phyloP scores from a whole-genome alignment of 1,139 yeast species.

The Suhomyces chickasaworum region DNA sequence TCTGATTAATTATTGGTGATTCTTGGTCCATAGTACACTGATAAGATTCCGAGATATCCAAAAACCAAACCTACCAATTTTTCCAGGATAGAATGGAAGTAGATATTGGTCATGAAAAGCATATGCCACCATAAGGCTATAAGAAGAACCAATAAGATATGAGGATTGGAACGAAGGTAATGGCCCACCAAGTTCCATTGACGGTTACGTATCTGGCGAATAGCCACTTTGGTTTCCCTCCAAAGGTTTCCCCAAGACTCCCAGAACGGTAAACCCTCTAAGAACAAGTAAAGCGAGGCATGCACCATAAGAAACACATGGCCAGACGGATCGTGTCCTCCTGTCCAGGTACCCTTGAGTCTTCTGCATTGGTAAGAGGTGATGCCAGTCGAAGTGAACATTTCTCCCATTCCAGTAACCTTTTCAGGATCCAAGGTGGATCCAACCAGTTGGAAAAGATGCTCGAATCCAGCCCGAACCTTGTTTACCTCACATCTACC shows the following conservation, averaged over 20 bases:
- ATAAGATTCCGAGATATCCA: slow-evolving; percentile 53
- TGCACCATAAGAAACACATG: slow-evolving; percentile 82
- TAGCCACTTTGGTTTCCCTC: background rate
- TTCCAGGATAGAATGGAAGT: slow-evolving; percentile 81
- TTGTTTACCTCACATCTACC: slow-evolving; percentile 59
- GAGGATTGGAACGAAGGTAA: slow-evolving; percentile 40
- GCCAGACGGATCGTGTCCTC: slow-evolving; percentile 97
- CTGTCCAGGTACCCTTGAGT: slow-evolving; percentile 74
- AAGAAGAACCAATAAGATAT: slow-evolving; percentile 44
- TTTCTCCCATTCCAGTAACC: slow-evolving; percentile 18
- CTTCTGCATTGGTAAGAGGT: slow-evolving; percentile 60
- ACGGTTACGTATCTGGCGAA: background rate
- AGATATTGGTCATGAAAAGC: slow-evolving; percentile 80
- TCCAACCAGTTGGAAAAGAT: slow-evolving; percentile 10
- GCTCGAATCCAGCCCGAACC: slow-evolving; percentile 9
- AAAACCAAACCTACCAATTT: slow-evolving; percentile 66
- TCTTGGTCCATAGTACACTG: slow-evolving; percentile 40
- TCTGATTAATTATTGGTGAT: background rate
- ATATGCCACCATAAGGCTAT: slow-evolving; percentile 79
- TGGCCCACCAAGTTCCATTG: slow-evolving; percentile 4
- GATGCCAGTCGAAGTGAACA: slow-evolving; percentile 22
- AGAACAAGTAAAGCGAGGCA: slow-evolving; percentile 67
- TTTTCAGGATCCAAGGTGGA: slow-evolving; percentile 1
- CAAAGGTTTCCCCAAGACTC: slow-evolving; percentile 17
- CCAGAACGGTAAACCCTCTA: slow-evolving; percentile 59